Percentiles rank a stretch among this genome's conserved stretches.
phyloP scores from a whole-genome alignment of 345 rosid species.

The Acer saccharum region DNA sequence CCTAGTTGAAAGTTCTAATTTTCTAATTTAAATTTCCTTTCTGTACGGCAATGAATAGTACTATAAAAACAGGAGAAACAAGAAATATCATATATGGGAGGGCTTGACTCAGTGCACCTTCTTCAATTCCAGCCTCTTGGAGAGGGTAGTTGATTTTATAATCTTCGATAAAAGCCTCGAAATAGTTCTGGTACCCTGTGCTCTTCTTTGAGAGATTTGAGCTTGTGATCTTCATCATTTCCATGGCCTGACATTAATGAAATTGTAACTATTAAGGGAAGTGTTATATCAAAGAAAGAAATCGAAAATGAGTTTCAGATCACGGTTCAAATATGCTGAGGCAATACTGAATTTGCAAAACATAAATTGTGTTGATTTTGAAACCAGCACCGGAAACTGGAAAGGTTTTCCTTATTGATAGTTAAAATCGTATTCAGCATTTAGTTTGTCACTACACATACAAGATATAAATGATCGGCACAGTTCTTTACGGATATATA shows the following conservation, averaged over 20 bases:
- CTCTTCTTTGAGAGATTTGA: constrained; percentile 37
- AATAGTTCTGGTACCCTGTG: constrained; percentile 66
- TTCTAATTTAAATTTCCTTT: constrained; percentile 40
- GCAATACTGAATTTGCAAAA: background rate
- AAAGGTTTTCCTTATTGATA: too few relatives aligned
- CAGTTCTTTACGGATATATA: constrained; percentile 25
- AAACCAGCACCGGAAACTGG: too few relatives aligned
- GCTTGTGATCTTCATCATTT: constrained; percentile 68
- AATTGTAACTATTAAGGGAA: background rate
- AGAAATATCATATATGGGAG: constrained; percentile 68
- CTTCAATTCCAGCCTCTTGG: constrained; percentile 36
- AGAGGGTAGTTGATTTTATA: constrained; percentile 32
- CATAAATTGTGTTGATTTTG: background rate
- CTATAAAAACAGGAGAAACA: constrained; percentile 64
- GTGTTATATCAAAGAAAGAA: background rate
- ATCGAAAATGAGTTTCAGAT: background rate
- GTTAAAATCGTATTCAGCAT: background rate
- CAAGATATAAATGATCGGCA: background rate
- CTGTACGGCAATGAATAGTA: constrained; percentile 57
- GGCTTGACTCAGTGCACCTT: constrained; percentile 50
- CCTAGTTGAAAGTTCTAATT: constrained; percentile 1
- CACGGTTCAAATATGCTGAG: background rate
- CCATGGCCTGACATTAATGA: constrained; percentile 66
- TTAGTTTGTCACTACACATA: background rate
- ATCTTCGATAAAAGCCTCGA: constrained; percentile 70